A percentile compares a stretch with the other conserved stretches of the same genome.
These are phyloP conservation scores for Hypsizygus ulmarius DNA, from an alignment of 1,284 basidiomycete species.

Conservation along the genomic window DNA sequence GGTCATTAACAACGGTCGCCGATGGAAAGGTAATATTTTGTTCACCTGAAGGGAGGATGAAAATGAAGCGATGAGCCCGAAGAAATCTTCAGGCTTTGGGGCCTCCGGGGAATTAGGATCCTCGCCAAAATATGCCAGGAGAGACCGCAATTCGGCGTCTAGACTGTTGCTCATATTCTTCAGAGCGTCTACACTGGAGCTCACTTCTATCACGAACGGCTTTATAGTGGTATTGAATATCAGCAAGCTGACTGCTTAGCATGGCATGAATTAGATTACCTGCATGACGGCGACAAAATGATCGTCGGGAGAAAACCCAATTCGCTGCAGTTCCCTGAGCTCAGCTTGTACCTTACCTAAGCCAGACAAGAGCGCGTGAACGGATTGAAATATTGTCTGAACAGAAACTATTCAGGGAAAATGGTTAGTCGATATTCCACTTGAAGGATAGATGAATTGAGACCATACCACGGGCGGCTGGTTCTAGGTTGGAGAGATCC, in stretches of 20 bases:
- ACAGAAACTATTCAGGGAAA: constrained; percentile 58
- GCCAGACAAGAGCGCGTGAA: constrained; percentile 57
- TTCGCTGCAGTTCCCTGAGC: constrained; percentile 41
- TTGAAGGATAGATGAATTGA: neutral
- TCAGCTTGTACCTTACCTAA: constrained; percentile 59
- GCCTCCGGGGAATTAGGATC: constrained; percentile 55
- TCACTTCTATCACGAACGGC: constrained; percentile 57
- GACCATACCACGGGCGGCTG: constrained; percentile 71
- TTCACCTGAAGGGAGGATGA: constrained; percentile 66
- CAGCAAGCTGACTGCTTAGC: neutral
- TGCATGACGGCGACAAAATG: constrained; percentile 67
- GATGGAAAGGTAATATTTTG: neutral
- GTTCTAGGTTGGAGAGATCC: constrained; percentile 79
- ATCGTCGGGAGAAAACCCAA: constrained; percentile 45
- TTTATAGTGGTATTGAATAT: constrained; percentile 28
- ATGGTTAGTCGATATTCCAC: neutral
- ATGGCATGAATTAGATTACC: constrained; percentile 33
- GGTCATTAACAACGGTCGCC: no score
- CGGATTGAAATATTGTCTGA: constrained; percentile 57
- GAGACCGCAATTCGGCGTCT: constrained; percentile 53
- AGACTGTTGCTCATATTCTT: constrained; percentile 58
- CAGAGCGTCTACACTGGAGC: constrained; percentile 57
- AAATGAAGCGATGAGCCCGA: constrained; percentile 71
- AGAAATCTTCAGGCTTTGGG: constrained; percentile 77
- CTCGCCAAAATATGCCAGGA: constrained; percentile 76